Base-by-base conservation (phyloP, 2,329 filamentous ascomycete genomes). In the Podosphaera xanthii region DNA sequence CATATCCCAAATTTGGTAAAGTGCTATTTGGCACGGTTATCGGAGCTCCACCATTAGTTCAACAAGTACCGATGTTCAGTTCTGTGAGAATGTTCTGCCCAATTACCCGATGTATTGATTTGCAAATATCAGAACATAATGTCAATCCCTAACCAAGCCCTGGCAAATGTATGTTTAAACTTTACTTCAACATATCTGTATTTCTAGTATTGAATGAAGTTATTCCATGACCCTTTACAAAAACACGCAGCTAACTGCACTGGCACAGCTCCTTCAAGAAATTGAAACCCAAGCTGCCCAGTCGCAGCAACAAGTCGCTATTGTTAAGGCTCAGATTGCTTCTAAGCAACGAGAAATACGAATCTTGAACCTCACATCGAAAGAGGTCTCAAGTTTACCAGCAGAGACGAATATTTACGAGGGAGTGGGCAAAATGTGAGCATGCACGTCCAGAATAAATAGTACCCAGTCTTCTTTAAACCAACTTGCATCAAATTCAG, bases 391-490 rank as follows among this genome's bases (percentile, higher is more conserved):
- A n/a, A 77, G 80, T 5, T 73, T 98, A 61, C 84, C 89, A 3
- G 70, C 78, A 22, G 79, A 84, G 55, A 92, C 88, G 0, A 83
- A 83, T 38, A 81, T 95, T 35, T 98, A 97, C 67, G 91, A 97
- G 72, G 91, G 91, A 4, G 85, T 97, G 9, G 92, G 92, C 58
- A 98, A 97, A 74, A 97, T 98, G 92, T 96, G 72, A 67, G 83
- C 52, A 40, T 36, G 34, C 38, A 42, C 52, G 31, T 56, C 56
- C 40, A 44, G 40, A 44, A 44, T 7, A 4, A 7, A 40, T 10
- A 12, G 10, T 14, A 44, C 40, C 10, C n/a, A 14, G 10, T 44
- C 40, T 44, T 14, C 9, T 44, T 44, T 35, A 9, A 12, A n/a
- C 9, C 34, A 35, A 6, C n/a, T 31, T 4, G 14, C 12, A 22